A percentile compares a stretch with the other conserved stretches of the same genome.
These are phyloP conservation scores for Coccomyxa subellipsoidea DNA, from an alignment of 163 green algal species.

Conservation along the genomic window DNA sequence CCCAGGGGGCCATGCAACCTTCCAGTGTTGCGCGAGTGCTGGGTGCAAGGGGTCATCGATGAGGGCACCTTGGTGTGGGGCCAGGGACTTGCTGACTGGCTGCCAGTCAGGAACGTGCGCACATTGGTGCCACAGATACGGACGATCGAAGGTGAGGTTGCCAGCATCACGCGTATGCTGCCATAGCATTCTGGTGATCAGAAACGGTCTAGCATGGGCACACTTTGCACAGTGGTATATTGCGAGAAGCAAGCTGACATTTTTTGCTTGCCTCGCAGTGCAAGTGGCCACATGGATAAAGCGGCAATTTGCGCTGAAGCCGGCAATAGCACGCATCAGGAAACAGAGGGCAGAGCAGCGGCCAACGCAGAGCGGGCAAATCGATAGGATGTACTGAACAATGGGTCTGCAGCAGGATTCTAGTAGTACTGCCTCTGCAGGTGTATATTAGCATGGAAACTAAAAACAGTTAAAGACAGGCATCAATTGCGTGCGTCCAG, in stretches of 20 bases:
- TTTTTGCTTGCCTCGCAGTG: slow-evolving; percentile 55
- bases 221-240: too few relatives aligned
- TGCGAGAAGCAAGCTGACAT: too few relatives aligned
- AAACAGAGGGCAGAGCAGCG: slow-evolving; percentile 65
- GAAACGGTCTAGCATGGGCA: too few relatives aligned
- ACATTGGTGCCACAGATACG: slow-evolving; percentile 87
- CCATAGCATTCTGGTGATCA: too few relatives aligned
- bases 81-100: slow-evolving; percentile 87
- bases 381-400: slow-evolving; percentile 31
- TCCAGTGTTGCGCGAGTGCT: slow-evolving; percentile 82
- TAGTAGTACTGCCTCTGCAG: neutral
- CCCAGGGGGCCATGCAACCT: slow-evolving; percentile 88
- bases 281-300: slow-evolving; percentile 86
- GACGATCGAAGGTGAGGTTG: slow-evolving; percentile 76
- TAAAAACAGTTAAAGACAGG: too few relatives aligned
- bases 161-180: neutral
- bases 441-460: neutral
- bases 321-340: slow-evolving; percentile 65
- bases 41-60: slow-evolving; percentile 91
- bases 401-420: neutral
- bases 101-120: slow-evolving; percentile 89
- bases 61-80: slow-evolving; percentile 96
- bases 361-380: slow-evolving; percentile 9
- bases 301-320: slow-evolving; percentile 83
- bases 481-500: too few relatives aligned